phyloP scores from a whole-genome alignment of 805 yeast species.

The Kuraishia hungarica region DNA sequence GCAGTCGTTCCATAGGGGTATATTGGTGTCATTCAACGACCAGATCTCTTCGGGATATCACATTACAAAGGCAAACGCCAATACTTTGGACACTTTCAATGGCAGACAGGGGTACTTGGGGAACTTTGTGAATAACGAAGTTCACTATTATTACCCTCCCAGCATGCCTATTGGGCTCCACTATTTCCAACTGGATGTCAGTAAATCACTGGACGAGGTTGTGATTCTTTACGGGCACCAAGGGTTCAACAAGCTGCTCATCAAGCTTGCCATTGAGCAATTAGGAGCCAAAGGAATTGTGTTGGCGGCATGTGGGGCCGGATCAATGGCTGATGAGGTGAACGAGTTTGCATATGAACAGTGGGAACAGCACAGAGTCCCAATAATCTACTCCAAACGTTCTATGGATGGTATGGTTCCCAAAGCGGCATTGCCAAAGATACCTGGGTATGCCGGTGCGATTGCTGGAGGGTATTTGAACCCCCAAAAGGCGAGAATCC shows the following conservation, averaged over 20 bases:
- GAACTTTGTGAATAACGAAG: slow-evolving; percentile 56
- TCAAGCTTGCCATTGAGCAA: slow-evolving; percentile 36
- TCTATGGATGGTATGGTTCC: slow-evolving; percentile 71
- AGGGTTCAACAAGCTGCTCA: slow-evolving; percentile 40
- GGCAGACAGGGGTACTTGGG: slow-evolving; percentile 66
- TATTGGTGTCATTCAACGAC: slow-evolving; percentile 58
- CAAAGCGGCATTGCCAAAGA: slow-evolving; percentile 30
- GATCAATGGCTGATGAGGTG: slow-evolving; percentile 46
- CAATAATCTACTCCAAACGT: slow-evolving; percentile 57
- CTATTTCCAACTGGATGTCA: slow-evolving; percentile 29
- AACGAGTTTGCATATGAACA: slow-evolving; percentile 32
- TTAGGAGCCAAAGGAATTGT: slow-evolving; percentile 45
- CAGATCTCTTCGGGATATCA: slow-evolving; percentile 63
- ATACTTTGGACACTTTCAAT: slow-evolving; percentile 64
- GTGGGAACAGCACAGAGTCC: slow-evolving; percentile 32
- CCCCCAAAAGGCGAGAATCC: slow-evolving; percentile 55
- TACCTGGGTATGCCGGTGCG: slow-evolving; percentile 27
- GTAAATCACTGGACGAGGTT: slow-evolving; percentile 28
- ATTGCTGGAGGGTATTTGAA: slow-evolving; percentile 59
- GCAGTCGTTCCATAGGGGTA: slow-evolving; percentile 47
- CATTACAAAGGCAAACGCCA: slow-evolving; percentile 63
- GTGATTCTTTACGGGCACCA: slow-evolving; percentile 56
- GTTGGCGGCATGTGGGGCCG: slow-evolving; percentile 67
- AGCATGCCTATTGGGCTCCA: slow-evolving; percentile 44
- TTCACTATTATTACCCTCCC: slow-evolving; percentile 58